Percentiles rank a stretch among this genome's conserved stretches.
phyloP scores from a whole-genome alignment of 2,329 filamentous ascomycete genomes.

The Sporothrix euskadiensis region DNA sequence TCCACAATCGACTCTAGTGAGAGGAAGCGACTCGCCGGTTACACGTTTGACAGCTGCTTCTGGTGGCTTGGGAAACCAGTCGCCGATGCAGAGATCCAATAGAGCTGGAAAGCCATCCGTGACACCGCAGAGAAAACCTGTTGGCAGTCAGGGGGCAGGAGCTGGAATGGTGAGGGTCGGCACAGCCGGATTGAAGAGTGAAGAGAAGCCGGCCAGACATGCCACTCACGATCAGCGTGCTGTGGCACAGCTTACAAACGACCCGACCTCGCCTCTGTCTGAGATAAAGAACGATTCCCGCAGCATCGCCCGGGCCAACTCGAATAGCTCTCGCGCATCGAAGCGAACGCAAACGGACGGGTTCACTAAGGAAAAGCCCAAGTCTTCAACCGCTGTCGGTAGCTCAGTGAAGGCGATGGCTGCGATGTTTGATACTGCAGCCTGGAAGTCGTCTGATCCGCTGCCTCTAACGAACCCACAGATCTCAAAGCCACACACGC shows the following conservation, averaged over 20 bases:
- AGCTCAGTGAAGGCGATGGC: conserved; percentile 51
- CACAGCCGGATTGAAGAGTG: background rate
- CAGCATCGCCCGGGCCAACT: background rate
- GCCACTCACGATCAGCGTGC: background rate
- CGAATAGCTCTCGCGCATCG: conserved; percentile 6
- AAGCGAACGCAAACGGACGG: background rate
- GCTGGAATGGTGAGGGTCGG: background rate
- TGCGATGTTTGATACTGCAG: conserved; percentile 51
- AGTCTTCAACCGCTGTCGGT: background rate
- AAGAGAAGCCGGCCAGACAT: background rate
- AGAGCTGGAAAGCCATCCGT: background rate
- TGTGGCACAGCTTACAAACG: background rate
- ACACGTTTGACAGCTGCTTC: background rate
- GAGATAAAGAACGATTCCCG: conserved; percentile 30
- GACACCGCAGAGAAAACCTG: background rate
- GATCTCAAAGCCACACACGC: background rate
- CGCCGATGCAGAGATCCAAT: background rate
- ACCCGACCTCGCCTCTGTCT: conserved; percentile 14
- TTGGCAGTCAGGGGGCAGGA: background rate
- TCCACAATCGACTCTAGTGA: background rate
- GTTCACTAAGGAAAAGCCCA: conserved; percentile 35
- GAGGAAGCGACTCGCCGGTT: background rate
- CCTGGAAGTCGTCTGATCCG: conserved; percentile 17
- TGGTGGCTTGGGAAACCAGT: background rate
- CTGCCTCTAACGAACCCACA: background rate